phyloP scores from a whole-genome alignment of 2,329 filamentous ascomycete genomes.

The Xylaria sp. region DNA sequence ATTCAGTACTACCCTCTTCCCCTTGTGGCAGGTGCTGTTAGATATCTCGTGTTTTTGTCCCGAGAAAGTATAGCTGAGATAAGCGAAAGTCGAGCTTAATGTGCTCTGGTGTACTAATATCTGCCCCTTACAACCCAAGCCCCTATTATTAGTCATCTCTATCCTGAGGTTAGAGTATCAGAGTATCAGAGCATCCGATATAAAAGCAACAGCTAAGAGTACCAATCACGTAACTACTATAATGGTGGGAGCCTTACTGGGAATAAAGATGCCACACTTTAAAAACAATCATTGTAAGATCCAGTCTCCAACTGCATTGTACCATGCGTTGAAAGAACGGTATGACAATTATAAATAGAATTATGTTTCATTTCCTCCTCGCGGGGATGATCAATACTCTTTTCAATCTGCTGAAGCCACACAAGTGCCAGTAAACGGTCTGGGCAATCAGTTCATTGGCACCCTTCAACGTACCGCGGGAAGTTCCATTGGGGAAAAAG shows the following conservation, averaged over 20 bases:
- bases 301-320: not conserved
- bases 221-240: not conserved
- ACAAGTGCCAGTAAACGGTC: not conserved
- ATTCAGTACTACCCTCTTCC: conserved; percentile 7
- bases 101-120: conserved; percentile 1
- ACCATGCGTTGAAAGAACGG: not conserved
- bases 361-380: conserved; percentile 3
- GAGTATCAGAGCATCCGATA: not conserved
- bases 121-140: not conserved
- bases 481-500: conserved; percentile 9
- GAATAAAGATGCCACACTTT: not conserved
- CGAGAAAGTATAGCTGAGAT: conserved; percentile 17
- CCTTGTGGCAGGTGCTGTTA: not conserved
- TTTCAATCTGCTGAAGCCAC: not conserved
- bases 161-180: no score
- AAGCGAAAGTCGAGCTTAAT: conserved; percentile 26
- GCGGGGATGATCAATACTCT: not conserved
- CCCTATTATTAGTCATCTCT: not conserved
- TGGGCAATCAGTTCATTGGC: not conserved
- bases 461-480: conserved; percentile 6
- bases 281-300: not conserved
- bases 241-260: not conserved
- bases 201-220: not conserved
- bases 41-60: conserved; percentile 13
- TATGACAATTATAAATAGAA: conserved; percentile 7